Evolutionary conservation across 148 eudicot species (phyloP), one percentile per base, ranked within the genome.

Genomic region (Silene uniflora): DNA sequence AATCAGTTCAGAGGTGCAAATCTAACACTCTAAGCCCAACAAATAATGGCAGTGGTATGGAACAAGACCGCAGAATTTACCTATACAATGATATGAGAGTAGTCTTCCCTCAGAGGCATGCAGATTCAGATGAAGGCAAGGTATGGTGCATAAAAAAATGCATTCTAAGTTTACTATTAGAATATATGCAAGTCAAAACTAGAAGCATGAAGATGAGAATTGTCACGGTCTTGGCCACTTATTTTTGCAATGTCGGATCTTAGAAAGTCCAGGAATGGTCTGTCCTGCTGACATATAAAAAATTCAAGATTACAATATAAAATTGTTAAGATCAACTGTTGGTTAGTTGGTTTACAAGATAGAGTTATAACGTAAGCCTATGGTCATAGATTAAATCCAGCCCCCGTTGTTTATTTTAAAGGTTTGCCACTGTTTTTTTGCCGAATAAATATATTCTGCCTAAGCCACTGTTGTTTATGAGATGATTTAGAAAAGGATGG

Each of bases 121-220:
- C 88, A 47, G 97, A 89, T 82, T 77, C 91, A 74, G 97, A 91
- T 78, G 97, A 91, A 84, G 93, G 97, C 63, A 87, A 91, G 93
- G 97, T 91, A 87, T 35, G 80, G 55, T 81, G n/a, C 29, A 44
- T 56, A 24, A 16, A 49, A 18, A 29, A 6, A n/a, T 54, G 18
- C 27, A 68, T 62, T 54, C 18, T 22, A 59, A 9, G 62, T 52
- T 9, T 13, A 35, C 56, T 8, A 39, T 72, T 0, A 63, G 52
- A 19, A 67, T n/a, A 7, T 0, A 39, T 39, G 44, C 44, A 39
- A 52, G 56, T 52, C 17, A 13, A 14, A 39, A 6, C 9, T 39
- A 1, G 44, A 35, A 4, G 42, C 6, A 35, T 35, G 42, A 39
- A 39, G 44, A 7, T 39, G 44, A 39, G 44, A 39, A 39, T 7